phyloP scores from a whole-genome alignment of 1,284 basidiomycete species.

The Fomitopsis betulina region DNA sequence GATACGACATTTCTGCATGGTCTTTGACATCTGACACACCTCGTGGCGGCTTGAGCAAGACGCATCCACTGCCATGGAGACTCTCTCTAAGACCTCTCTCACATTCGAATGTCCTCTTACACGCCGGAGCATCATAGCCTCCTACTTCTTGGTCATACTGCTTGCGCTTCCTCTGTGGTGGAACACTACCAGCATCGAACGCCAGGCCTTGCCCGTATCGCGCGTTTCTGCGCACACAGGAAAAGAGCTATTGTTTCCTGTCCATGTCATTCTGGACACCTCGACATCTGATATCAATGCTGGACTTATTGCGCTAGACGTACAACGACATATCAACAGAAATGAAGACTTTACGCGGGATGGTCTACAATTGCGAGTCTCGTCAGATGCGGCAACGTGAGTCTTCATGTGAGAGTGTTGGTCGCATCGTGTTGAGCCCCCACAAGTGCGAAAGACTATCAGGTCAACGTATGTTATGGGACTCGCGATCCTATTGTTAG shows the following conservation, averaged over 20 bases:
- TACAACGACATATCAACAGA: slow-evolving; percentile 11
- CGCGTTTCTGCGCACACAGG: slow-evolving; percentile 52
- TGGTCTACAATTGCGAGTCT: slow-evolving; percentile 10
- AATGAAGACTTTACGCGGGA: slow-evolving; percentile 5
- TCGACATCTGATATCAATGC: slow-evolving; percentile 1
- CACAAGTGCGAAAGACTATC: slow-evolving; percentile 10
- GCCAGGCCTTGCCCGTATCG: slow-evolving; percentile 66
- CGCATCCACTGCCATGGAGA: not conserved
- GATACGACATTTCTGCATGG: too few species aligned
- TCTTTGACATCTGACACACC: too few species aligned
- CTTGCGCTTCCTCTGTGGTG: slow-evolving; percentile 85
- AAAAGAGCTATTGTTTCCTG: slow-evolving; percentile 44
- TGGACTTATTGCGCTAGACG: slow-evolving; percentile 8
- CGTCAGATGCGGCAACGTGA: slow-evolving; percentile 2
- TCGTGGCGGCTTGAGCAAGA: too few species aligned
- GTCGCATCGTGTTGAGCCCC: not conserved
- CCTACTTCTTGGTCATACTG: slow-evolving; percentile 75
- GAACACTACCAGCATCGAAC: slow-evolving; percentile 81
- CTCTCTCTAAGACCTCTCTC: slow-evolving; percentile 22
- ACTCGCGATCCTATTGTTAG: slow-evolving; percentile 6
- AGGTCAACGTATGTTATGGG: slow-evolving; percentile 11
- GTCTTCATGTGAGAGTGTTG: not conserved
- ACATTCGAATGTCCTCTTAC: slow-evolving; percentile 45
- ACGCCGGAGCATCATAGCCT: slow-evolving; percentile 55
- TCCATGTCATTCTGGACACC: slow-evolving; percentile 45